Evolutionary conservation across 2,329 filamentous ascomycete genomes (phyloP).

Genomic region (Diplodia sapinea): DNA sequence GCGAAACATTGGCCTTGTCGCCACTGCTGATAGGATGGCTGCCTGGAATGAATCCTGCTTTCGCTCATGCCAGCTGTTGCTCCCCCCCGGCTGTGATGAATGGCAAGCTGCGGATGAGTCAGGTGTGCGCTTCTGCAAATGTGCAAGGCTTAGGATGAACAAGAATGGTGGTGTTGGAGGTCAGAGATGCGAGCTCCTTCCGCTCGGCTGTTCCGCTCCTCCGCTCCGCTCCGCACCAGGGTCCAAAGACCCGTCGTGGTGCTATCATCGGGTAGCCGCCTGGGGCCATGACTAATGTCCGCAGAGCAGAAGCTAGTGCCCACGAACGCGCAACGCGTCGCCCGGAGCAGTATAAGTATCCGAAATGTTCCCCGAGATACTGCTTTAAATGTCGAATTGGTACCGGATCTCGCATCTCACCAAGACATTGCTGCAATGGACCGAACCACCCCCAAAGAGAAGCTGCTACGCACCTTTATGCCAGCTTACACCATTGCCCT

Average conservation of each 20-base stretch:
- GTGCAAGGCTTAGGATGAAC: background rate
- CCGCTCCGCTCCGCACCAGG: background rate
- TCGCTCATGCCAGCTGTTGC: background rate
- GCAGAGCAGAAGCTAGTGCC: background rate
- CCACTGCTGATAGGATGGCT: background rate
- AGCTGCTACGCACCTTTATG: background rate
- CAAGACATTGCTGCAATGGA: background rate
- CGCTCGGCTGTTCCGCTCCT: background rate
- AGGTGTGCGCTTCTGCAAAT: too few relatives aligned
- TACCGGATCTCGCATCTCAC: background rate
- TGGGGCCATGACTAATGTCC: background rate
- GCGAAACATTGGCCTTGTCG: background rate
- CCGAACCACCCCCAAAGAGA: slow-evolving; percentile 23
- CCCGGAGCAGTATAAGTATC: background rate
- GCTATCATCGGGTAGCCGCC: background rate
- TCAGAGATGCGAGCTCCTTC: background rate
- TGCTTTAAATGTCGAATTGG: too few relatives aligned
- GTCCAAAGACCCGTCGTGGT: background rate
- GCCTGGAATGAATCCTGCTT: background rate
- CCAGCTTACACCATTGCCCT: slow-evolving; percentile 40
- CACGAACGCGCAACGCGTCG: background rate
- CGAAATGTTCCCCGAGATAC: background rate
- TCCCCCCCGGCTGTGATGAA: background rate
- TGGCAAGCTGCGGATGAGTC: background rate
- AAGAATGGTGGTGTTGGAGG: background rate